These are phyloP conservation scores for Thecaphora frezii DNA, from an alignment of 1,284 basidiomycete species.

Conservation along the genomic window DNA sequence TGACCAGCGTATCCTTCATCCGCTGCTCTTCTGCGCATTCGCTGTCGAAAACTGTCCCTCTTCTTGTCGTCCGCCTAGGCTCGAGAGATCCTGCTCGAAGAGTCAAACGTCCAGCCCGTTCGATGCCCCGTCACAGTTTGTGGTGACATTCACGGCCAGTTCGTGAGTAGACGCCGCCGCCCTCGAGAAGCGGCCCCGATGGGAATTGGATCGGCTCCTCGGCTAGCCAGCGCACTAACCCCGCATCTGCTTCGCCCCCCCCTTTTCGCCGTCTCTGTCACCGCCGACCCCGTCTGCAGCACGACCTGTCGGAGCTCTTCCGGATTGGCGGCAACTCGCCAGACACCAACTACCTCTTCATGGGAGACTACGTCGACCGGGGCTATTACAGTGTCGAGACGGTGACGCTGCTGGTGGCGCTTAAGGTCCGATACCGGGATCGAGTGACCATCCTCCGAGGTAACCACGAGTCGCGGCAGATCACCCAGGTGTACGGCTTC, in stretches of 20 bases:
- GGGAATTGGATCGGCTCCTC: too few relatives aligned
- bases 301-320: constrained; percentile 95
- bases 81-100: constrained; percentile 87
- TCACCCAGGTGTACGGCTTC: constrained; percentile 99
- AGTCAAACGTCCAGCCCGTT: constrained; percentile 73
- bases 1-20: too few relatives aligned
- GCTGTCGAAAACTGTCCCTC: too few relatives aligned
- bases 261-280: background rate
- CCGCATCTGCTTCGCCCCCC: background rate
- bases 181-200: too few relatives aligned
- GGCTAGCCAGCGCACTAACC: too few relatives aligned
- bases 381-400: constrained; percentile 99
- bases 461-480: constrained; percentile 98
- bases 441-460: constrained; percentile 96
- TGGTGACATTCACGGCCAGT: constrained; percentile 95
- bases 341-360: constrained; percentile 99
- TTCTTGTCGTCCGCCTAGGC: constrained; percentile 67
- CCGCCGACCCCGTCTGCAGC: constrained; percentile 8
- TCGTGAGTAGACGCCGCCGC: constrained; percentile 80
- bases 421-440: constrained; percentile 97
- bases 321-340: constrained; percentile 98
- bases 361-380: constrained; percentile 99
- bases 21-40: too few relatives aligned
- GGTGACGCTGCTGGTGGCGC: constrained; percentile 93
- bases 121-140: constrained; percentile 70